These are phyloP conservation scores for Panicum virgatum DNA, from an alignment of 202 grass and related monocot species.

Conservation along the genomic window DNA sequence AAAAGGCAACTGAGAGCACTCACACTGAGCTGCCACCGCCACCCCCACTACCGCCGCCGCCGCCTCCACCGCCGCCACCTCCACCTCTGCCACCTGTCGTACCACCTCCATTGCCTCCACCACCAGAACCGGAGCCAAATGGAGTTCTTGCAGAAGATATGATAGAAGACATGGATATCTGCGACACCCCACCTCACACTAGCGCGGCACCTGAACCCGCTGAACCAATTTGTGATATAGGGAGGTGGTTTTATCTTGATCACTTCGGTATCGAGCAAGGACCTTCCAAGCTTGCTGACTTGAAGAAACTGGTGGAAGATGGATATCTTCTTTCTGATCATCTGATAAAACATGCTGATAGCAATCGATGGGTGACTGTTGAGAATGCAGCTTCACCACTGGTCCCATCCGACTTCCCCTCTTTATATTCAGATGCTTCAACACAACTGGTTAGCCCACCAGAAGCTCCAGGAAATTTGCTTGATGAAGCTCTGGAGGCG, in stretches of 20 bases:
- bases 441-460: slow-evolving; percentile 49
- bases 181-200: slow-evolving; percentile 85
- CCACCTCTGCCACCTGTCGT: slow-evolving; percentile 63
- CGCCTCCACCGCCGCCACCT: slow-evolving; percentile 51
- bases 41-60: slow-evolving; percentile 49
- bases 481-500: slow-evolving; percentile 62
- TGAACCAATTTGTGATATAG: slow-evolving; percentile 43
- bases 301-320: slow-evolving; percentile 76
- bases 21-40: slow-evolving; percentile 60
- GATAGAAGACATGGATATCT: slow-evolving; percentile 99
- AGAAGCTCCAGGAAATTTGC: slow-evolving; percentile 77
- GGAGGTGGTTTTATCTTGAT: slow-evolving; percentile 94
- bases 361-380: slow-evolving; percentile 79
- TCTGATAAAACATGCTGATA: slow-evolving; percentile 91
- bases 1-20: slow-evolving; percentile 55
- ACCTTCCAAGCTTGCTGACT: slow-evolving; percentile 74
- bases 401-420: slow-evolving; percentile 52
- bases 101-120: slow-evolving; percentile 57
- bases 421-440: slow-evolving; percentile 50
- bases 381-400: slow-evolving; percentile 92
- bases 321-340: slow-evolving; percentile 94
- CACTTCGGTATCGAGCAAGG: slow-evolving; percentile 84
- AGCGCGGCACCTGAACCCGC: slow-evolving; percentile 46
- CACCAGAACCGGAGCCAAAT: slow-evolving; percentile 48
- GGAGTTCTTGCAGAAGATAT: slow-evolving; percentile 62